phyloP scores from a whole-genome alignment of 495 filamentous ascomycete genomes.

The Daldinia caldariorum region DNA sequence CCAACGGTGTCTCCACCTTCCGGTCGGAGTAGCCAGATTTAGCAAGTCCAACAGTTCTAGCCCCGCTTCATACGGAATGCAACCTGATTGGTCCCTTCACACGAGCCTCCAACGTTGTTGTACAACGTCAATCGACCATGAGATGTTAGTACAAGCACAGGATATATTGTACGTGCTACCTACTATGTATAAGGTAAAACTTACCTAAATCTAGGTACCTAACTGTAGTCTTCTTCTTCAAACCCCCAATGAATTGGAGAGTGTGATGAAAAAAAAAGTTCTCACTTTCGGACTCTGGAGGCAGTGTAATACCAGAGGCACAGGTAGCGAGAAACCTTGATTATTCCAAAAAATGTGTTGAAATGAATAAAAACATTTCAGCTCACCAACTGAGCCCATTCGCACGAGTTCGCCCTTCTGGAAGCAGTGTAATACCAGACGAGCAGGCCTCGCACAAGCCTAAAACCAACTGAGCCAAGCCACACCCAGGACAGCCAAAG shows the following conservation, averaged over 20 bases:
- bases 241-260: slow-evolving; percentile 27
- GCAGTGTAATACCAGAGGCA: slow-evolving; percentile 19
- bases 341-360: slow-evolving; percentile 7
- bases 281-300: slow-evolving; percentile 16
- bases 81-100: neutral
- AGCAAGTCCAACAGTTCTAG: slow-evolving; percentile 10
- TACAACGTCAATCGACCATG: neutral
- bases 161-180: too few species aligned
- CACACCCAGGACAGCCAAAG: slow-evolving; percentile 31
- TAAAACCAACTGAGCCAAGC: slow-evolving; percentile 9
- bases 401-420: neutral
- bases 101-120: neutral
- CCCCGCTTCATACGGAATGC: slow-evolving; percentile 6
- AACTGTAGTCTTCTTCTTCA: slow-evolving; percentile 33
- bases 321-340: neutral
- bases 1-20: slow-evolving; percentile 10
- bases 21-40: slow-evolving; percentile 15
- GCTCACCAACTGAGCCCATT: neutral
- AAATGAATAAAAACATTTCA: neutral
- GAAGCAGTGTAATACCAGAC: slow-evolving; percentile 31
- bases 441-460: slow-evolving; percentile 6
- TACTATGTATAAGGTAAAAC: neutral
- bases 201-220: too few species aligned
- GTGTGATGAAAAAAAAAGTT: slow-evolving; percentile 25
- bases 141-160: neutral